Percentiles rank a stretch among this genome's conserved stretches.
Evolutionary conservation across 2,329 filamentous ascomycete genomes (phyloP).

Genomic region (Paramyrothecium sp.): DNA sequence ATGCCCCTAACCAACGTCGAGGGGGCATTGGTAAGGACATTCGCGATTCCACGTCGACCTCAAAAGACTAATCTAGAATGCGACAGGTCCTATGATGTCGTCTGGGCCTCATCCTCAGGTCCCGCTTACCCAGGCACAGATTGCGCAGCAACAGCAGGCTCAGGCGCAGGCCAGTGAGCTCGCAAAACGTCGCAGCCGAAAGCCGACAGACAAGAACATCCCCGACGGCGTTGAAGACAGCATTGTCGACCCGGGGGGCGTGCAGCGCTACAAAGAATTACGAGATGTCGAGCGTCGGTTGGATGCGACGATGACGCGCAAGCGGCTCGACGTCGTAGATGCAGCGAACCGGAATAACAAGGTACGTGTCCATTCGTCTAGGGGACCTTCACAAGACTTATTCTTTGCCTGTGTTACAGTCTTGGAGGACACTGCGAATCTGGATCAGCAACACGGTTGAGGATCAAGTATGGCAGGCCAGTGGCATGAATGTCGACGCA

Average conservation of each 20-base stretch:
- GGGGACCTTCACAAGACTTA: constrained; percentile 3
- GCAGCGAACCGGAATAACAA: constrained; percentile 72
- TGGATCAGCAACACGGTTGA: constrained; percentile 96
- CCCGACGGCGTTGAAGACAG: constrained; percentile 85
- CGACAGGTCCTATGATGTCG: constrained; percentile 55
- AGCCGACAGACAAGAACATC: constrained; percentile 92
- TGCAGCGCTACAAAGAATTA: constrained; percentile 77
- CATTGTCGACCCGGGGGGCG: constrained; percentile 73
- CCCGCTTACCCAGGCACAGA: constrained; percentile 53
- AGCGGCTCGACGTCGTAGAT: constrained; percentile 87
- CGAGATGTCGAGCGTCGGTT: constrained; percentile 84
- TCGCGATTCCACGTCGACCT: neutral
- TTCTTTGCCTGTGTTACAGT: constrained; percentile 42
- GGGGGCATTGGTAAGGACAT: constrained; percentile 49
- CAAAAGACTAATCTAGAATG: constrained; percentile 3
- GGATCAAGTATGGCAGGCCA: constrained; percentile 88
- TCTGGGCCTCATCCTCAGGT: constrained; percentile 49
- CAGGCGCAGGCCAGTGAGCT: constrained; percentile 59
- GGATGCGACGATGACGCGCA: constrained; percentile 91
- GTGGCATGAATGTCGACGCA: constrained; percentile 64
- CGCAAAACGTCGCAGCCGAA: constrained; percentile 78
- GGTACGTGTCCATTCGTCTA: constrained; percentile 33
- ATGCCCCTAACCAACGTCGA: constrained; percentile 46
- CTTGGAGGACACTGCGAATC: constrained; percentile 81
- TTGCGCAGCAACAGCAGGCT: constrained; percentile 49